Base-by-base conservation (phyloP, 139 green algal species). In the Coccomyxa sp. region DNA sequence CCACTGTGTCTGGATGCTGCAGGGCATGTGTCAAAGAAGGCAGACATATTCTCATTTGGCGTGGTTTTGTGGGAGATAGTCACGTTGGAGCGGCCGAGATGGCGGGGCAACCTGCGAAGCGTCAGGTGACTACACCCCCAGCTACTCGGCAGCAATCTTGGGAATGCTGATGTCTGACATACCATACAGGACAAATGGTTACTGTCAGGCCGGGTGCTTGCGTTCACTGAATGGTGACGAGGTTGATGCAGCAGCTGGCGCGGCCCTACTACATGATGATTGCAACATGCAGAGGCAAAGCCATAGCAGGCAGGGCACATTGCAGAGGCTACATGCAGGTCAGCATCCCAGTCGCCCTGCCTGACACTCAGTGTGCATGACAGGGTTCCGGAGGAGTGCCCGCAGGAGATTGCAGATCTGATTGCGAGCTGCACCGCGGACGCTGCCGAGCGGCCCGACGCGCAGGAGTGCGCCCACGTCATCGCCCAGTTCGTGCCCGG, bases 41-140 rank as follows among this genome's bases (percentile, higher is more conserved):
- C 58, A 39, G 84, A 88, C 78, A 82, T 82, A 3, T 88, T 82
- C 73, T 74, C 38, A 0, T 87, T 77, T 35, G 82, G 38, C 8
- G 75, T 84, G 39, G 34, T 84, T 36, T 76, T 84, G 39, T 84
- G 73, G 73, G 82, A 87, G 70, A 78, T 87, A 16, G 76, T 39
- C 38, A 84, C 79, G 0, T 36, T 38, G 22, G 74, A 84, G 27
- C 68, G 55, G 38, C 82, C 82, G 2, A 29, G 76, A 31, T 64
- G 50, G 50, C 40, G 82, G 12, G 79, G 82, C 16, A 58, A 75
- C 70, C 70, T 84, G 39, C 33, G 73, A 0, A 50, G 75, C 6
- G 16, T 79, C 50, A 41, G 40, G 72, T 76, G 10, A 10, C 14
- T 37, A 38, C n/a, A n/a, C n/a, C n/a, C n/a, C n/a, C n/a, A n/a